These are phyloP conservation scores for Hemileia vastatrix DNA, from an alignment of 1,284 basidiomycete species.

Conservation along the genomic window DNA sequence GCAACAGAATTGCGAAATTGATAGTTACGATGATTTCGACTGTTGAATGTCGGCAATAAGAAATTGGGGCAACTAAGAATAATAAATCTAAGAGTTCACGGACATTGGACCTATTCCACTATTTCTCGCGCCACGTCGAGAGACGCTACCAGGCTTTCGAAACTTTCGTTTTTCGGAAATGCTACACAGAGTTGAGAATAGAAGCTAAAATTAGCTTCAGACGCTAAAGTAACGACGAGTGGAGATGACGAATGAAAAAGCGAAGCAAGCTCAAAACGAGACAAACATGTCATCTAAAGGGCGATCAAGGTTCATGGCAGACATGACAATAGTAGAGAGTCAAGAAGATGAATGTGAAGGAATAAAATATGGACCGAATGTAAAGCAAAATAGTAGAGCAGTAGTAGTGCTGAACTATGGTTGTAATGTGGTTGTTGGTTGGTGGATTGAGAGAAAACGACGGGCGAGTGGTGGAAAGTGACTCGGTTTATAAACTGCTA, in stretches of 20 bases:
- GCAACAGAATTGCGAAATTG: neutral
- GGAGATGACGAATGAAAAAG: neutral
- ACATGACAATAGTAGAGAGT: too few relatives aligned
- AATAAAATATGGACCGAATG: too few relatives aligned
- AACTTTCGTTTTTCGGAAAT: slow-evolving; percentile 21
- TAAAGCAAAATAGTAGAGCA: too few relatives aligned
- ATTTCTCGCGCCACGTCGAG: slow-evolving; percentile 17
- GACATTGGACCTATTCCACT: slow-evolving; percentile 14
- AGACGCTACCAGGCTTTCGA: neutral
- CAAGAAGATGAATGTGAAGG: too few relatives aligned
- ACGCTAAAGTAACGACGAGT: too few relatives aligned
- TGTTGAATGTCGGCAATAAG: neutral
- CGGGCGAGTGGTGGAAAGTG: too few relatives aligned
- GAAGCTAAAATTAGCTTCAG: too few relatives aligned
- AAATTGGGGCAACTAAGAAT: neutral
- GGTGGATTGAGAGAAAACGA: too few relatives aligned
- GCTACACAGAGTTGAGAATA: slow-evolving; percentile 1
- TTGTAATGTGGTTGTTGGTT: too few relatives aligned
- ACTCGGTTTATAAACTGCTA: too few relatives aligned
- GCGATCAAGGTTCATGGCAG: slow-evolving; percentile 22
- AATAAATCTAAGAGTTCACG: neutral
- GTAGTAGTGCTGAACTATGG: too few relatives aligned
- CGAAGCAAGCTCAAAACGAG: neutral
- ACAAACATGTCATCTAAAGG: slow-evolving; percentile 20
- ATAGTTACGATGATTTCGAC: slow-evolving; percentile 10